phyloP scores from a whole-genome alignment of 2,329 filamentous ascomycete genomes.

The Teratosphaeria destructans region DNA sequence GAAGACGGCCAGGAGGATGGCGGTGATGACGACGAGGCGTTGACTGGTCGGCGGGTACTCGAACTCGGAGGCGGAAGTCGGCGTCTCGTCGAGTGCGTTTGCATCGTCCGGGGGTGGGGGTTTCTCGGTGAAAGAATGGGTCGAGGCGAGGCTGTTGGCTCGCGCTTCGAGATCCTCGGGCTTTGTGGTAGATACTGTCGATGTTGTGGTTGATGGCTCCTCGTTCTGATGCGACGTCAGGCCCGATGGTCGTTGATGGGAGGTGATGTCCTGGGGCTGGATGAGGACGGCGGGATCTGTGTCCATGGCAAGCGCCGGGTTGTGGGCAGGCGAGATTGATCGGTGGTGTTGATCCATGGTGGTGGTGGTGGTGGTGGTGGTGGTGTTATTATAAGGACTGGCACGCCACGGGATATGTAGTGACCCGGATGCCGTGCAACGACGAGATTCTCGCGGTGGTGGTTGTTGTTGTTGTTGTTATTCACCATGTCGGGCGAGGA shows the following conservation, averaged over 20 bases:
- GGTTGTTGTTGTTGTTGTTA: no score
- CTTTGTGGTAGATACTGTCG: not conserved
- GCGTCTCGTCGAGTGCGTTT: not conserved
- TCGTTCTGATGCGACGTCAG: not conserved
- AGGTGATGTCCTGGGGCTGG: not conserved
- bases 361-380: not conserved
- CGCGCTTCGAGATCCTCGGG: not conserved
- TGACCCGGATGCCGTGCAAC: not conserved
- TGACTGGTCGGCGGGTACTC: constrained; percentile 3
- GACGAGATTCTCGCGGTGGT: not conserved
- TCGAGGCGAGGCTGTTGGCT: not conserved
- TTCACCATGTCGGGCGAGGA: not conserved
- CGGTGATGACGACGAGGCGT: constrained; percentile 12
- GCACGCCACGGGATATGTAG: not conserved
- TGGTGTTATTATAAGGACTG: not conserved
- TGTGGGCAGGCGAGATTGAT: not conserved
- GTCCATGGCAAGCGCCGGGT: not conserved
- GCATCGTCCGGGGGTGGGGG: not conserved
- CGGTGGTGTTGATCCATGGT: not conserved
- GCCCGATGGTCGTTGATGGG: not conserved
- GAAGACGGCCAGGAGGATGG: constrained; percentile 18
- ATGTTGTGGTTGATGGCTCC: not conserved
- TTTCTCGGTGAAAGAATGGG: not conserved
- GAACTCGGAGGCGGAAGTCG: not conserved
- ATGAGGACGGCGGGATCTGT: not conserved